Conservation (phyloP, 345 rosid species). For the Eucalyptus regnans region DNA sequence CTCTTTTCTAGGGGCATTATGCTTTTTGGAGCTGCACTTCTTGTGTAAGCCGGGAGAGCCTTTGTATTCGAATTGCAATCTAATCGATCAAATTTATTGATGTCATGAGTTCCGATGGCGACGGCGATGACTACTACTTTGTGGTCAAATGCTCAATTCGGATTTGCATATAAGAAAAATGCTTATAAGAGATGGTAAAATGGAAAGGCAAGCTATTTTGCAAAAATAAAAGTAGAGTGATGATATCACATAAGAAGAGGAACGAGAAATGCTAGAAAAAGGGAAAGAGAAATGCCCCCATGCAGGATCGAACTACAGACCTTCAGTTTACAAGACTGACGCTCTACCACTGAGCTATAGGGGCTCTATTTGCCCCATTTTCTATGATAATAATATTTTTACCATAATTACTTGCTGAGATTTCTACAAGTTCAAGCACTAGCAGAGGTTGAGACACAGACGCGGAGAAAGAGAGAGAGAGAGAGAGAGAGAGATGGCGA, state of each 20-base stretch:
- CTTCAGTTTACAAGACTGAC: constrained; percentile 84
- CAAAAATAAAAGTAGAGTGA: background rate
- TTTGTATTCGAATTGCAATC: background rate
- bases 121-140: background rate
- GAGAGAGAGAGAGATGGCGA: background rate
- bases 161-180: background rate
- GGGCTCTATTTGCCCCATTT: background rate
- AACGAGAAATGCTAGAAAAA: background rate
- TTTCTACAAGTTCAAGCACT: background rate
- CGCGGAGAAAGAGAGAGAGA: background rate
- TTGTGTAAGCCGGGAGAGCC: background rate
- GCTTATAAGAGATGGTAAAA: background rate
- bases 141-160: background rate
- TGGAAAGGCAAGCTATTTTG: background rate
- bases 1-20: background rate
- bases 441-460: background rate
- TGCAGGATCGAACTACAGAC: constrained; percentile 79
- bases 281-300: constrained; percentile 22
- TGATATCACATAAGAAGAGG: background rate
- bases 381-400: background rate
- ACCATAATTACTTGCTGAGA: background rate
- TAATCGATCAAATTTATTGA: background rate
- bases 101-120: background rate
- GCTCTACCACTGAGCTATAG: constrained; percentile 92
- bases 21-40: background rate